Conservation (phyloP, 1,284 basidiomycete genomes). For the Pascua guehoae region DNA sequence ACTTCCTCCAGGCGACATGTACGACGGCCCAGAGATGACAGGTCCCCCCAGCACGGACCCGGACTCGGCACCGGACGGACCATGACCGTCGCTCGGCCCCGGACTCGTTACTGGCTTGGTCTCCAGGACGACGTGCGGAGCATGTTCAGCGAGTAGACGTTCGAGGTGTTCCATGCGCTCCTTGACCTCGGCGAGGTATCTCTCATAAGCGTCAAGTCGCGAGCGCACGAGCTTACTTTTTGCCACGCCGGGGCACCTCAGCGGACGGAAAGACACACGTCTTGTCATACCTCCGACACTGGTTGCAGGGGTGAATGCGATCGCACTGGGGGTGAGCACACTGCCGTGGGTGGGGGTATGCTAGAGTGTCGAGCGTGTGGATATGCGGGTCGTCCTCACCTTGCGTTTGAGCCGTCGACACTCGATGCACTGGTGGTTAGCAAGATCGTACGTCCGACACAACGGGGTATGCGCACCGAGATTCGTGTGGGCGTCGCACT, state of each 20-base stretch:
- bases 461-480: too few species aligned
- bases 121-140: conserved; percentile 12
- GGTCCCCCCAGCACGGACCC: too few species aligned
- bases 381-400: conserved; percentile 6
- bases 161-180: conserved; percentile 19
- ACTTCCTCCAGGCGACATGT: too few species aligned
- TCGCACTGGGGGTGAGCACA: conserved; percentile 16
- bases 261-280: conserved; percentile 19
- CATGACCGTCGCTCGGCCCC: neutral
- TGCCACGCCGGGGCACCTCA: conserved; percentile 14
- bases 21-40: too few species aligned
- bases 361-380: conserved; percentile 2
- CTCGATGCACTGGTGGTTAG: conserved; percentile 19
- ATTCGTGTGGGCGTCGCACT: too few species aligned
- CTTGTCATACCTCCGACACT: conserved; percentile 19
- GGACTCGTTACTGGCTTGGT: neutral
- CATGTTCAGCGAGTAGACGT: conserved; percentile 11
- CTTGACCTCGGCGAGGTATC: conserved; percentile 24
- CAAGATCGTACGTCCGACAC: too few species aligned
- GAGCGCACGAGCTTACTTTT: conserved; percentile 1
- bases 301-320: conserved; percentile 20
- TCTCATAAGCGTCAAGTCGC: neutral
- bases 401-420: conserved; percentile 26
- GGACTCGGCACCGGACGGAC: neutral
- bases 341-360: neutral